These are phyloP conservation scores for Tuber brumale DNA, from an alignment of 495 filamentous ascomycete species.

Conservation along the genomic window DNA sequence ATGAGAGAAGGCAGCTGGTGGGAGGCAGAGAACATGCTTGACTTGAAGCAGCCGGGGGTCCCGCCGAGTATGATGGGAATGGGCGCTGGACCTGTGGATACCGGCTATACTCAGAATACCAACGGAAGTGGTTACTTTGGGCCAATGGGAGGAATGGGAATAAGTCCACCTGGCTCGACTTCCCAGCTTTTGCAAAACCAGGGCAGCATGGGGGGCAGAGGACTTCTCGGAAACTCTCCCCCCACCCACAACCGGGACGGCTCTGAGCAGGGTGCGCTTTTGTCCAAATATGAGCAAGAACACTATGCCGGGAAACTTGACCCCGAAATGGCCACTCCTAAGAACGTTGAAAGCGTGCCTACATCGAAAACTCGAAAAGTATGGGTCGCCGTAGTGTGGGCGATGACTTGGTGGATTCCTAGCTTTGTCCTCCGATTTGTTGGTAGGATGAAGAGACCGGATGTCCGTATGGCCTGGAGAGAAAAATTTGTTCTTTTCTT, in stretches of 20 bases:
- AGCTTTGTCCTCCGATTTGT: conserved; percentile 71
- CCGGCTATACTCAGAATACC: conserved; percentile 57
- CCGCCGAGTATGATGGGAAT: conserved; percentile 48
- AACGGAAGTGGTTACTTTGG: conserved; percentile 66
- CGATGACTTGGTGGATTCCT: conserved; percentile 88
- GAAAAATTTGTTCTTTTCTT: conserved; percentile 82
- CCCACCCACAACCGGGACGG: conserved; percentile 44
- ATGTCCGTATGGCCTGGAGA: conserved; percentile 94
- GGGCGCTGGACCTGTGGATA: conserved; percentile 48
- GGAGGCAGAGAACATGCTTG: conserved; percentile 95
- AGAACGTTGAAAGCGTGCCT: conserved; percentile 64
- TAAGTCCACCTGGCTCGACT: conserved; percentile 58
- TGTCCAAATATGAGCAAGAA: conserved; percentile 39
- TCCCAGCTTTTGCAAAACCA: conserved; percentile 63
- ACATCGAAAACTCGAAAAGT: conserved; percentile 58
- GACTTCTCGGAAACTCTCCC: conserved; percentile 40
- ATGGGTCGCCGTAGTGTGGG: conserved; percentile 80
- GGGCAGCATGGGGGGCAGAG: conserved; percentile 45
- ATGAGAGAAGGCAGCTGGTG: conserved; percentile 92
- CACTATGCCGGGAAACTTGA: conserved; percentile 58
- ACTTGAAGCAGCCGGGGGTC: conserved; percentile 62
- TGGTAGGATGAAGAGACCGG: conserved; percentile 94
- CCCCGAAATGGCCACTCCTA: conserved; percentile 66
- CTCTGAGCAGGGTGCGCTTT: conserved; percentile 46
- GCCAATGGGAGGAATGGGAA: conserved; percentile 53